Evolutionary conservation across 202 grass and related monocot species (phyloP), one percentile per base, ranked within the genome.

Genomic region (Miscanthus sacchariflorus): DNA sequence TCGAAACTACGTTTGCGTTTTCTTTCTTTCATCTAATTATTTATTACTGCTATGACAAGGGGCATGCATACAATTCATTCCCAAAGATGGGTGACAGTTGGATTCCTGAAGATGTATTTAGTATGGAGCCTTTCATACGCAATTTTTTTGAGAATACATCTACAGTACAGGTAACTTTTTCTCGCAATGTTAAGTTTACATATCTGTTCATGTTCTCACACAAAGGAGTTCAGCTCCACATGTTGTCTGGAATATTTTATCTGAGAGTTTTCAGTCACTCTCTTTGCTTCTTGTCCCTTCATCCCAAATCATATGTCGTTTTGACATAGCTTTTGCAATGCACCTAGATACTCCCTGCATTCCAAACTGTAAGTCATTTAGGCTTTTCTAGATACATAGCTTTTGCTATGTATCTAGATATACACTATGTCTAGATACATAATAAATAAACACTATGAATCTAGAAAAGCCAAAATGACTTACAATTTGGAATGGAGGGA

Each of bases 31-130:
- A 0, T 46, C 33, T 86, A 39, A 84, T 58, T 75, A 68, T 84
- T 77, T 64, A 15, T 63, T 8, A 52, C n/a, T 88, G 72, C 33
- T 76, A 58, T 88, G 21, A 61, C 67, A 30, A 99, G 97, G 97
- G 97, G 23, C 97, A 95, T 92, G 97, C 97, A 77, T 99, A 96
- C 82, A 99, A 99, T 74, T 91, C 97, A 24, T 99, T 99, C 84
- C 97, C 97, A 21, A 99, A 99, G 86, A 99, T 99, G 97, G 97
- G 97, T 78, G 97, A 96, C 68, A 90, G 85, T 64, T 99, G 97
- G 97, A 92, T 99, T 84, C 97, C 94, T 59, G 93, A 99, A 87
- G 94, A 92, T 81, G 81, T 99, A 83, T 95, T 99, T 61, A 84
- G 42, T 45, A 96, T 99, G 97, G 91, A 96, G 54, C 97, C 97